A percentile compares a stretch with the other conserved stretches of the same genome.
These are phyloP conservation scores for Aspergillus ellipticus DNA, from an alignment of 495 filamentous ascomycete species.

Conservation along the genomic window DNA sequence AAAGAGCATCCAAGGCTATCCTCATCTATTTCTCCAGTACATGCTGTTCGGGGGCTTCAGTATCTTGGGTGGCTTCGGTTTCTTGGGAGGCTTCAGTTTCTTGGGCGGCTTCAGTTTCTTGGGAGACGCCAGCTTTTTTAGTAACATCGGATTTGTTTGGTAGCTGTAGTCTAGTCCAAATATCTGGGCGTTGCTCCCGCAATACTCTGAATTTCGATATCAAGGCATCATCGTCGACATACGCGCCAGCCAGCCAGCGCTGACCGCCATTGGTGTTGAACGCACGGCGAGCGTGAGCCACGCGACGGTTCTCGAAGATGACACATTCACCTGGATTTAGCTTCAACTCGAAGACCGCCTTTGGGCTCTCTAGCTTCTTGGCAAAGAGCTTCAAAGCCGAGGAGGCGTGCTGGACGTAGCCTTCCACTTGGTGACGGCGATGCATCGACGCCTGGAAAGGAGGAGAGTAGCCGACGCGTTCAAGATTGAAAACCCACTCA, in stretches of 20 bases:
- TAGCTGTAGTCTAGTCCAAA: too few relatives aligned
- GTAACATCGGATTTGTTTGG: too few relatives aligned
- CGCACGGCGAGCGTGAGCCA: slow-evolving; percentile 70
- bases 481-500: slow-evolving; percentile 13
- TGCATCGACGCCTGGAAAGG: slow-evolving; percentile 58
- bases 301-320: slow-evolving; percentile 77
- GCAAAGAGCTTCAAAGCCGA: slow-evolving; percentile 39
- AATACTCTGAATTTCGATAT: slow-evolving; percentile 37
- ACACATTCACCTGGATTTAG: slow-evolving; percentile 77
- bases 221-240: slow-evolving; percentile 70
- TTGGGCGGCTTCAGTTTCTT: too few relatives aligned
- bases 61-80: too few relatives aligned
- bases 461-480: slow-evolving; percentile 64
- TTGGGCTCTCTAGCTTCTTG: slow-evolving; percentile 38
- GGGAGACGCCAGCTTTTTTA: too few relatives aligned
- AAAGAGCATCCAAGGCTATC: too few relatives aligned
- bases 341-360: slow-evolving; percentile 62
- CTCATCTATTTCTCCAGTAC: too few relatives aligned
- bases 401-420: neutral
- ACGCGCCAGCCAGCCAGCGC: slow-evolving; percentile 81
- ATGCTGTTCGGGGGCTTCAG: too few relatives aligned
- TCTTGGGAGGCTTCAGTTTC: too few relatives aligned
- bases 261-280: slow-evolving; percentile 58
- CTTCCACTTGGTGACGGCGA: neutral
- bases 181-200: too few relatives aligned